Base-by-base conservation (phyloP, 2,329 filamentous ascomycete species). In the Phaeosphaeriaceae sp. region DNA sequence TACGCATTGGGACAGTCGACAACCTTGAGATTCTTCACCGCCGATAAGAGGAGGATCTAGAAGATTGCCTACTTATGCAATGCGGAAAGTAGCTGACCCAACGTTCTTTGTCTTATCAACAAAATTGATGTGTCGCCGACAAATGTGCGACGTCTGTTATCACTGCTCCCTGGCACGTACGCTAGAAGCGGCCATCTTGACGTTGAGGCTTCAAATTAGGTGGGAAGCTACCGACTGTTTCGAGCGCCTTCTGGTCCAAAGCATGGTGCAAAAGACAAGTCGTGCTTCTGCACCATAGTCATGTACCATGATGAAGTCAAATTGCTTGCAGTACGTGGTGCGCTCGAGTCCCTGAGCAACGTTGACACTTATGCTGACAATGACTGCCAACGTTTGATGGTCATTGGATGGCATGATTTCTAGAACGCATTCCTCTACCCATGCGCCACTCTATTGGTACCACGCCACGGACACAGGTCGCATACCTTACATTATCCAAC, bases 1-100 rank as follows among this genome's bases (percentile, higher is more conserved):
- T 57, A 64, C 42, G 65, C 65, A 2, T 36, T 67, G 10, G 66
- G 66, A 7, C 56, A 63, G 42, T 64, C 57, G 45, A 69, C 65
- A 0, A 56, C 57, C 3, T 55, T 60, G 31, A 58, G 66, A 9
- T 69, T 69, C 40, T 67, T 69, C 22, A 45, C 51, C 13, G 22
- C 48, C 7, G 46, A 53, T 15, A 33, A 15, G 42, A 17, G 15
- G 24, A 3, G 17, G 17, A n/a, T n/a, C 24, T 27, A 31, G 24
- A 7, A 15, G 4, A 4, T 27, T 48, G 22, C 20, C 21, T 17
- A 15, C n/a, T 24, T 11, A 11, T 24, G 20, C 7, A 25, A 24
- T 22, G 19, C 20, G 19, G 11, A 3, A 3, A 36, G 3, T 36
- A 36, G 15, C 15, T 36, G 7, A 36, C 31, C 13, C 31, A 36